Base-by-base conservation (phyloP, 208 protist species). In the Strigomonas culicis region DNA sequence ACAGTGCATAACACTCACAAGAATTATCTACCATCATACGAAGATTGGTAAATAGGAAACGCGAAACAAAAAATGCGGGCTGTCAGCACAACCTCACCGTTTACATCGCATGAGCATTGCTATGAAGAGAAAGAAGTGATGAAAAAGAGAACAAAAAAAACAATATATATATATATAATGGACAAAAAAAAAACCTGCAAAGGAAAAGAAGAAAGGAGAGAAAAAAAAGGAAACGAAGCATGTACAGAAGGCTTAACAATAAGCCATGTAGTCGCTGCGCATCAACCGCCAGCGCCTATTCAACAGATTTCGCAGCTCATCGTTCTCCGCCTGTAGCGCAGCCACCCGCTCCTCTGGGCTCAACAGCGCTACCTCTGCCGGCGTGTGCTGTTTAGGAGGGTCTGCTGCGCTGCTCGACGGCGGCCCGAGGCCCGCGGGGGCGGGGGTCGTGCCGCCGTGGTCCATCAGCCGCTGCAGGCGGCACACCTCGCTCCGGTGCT, bases 321-420 rank as follows among this genome's bases (percentile, higher is more conserved):
- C 52, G 52, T 58, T 58, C 24, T 28, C 52, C n/a, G 17, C 36
- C 52, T 58, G 27, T 30, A 58, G 21, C 13, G 4, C 25, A 21
- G 27, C 27, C 8, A 58, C 36, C 11, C 52, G 7, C n/a, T 22
- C 25, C 21, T n/a, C n/a, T n/a, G n/a, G n/a, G n/a, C n/a, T n/a
- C n/a, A n/a, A n/a, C n/a, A n/a, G n/a, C n/a, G n/a, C n/a, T n/a
- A n/a, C n/a, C n/a, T n/a, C n/a, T n/a, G n/a, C n/a, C n/a, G n/a
- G n/a, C n/a, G n/a, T n/a, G n/a, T n/a, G n/a, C n/a, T n/a, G n/a
- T n/a, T n/a, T n/a, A n/a, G n/a, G n/a, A n/a, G n/a, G n/a, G n/a
- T n/a, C n/a, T n/a, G n/a, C 27, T 74, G 66, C 2, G 77, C 64
- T 66, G 88, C 84, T 6, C 94, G 75, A 90, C 94, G 97, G 24